These are phyloP conservation scores for Schizonepeta tenuifolia DNA, from an alignment of 257 asterid genomes.

Conservation along the genomic window DNA sequence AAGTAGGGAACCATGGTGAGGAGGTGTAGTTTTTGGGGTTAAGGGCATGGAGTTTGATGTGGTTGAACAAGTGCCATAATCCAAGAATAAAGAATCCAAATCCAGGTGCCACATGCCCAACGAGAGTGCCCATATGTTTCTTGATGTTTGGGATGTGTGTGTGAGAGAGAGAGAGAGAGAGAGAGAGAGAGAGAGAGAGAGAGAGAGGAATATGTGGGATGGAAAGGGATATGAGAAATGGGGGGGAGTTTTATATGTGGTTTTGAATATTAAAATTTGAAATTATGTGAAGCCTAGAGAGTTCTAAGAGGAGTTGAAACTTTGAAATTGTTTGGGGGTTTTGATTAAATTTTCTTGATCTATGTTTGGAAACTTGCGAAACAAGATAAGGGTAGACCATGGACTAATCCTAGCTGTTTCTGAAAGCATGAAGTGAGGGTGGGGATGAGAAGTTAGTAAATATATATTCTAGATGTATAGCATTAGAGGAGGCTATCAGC, in stretches of 20 bases:
- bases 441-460: constrained; percentile 11
- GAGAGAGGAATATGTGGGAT: constrained; percentile 4
- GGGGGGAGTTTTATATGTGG: constrained; percentile 36
- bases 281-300: constrained; percentile 34
- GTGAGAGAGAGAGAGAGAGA: not conserved
- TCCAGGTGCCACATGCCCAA: constrained; percentile 92
- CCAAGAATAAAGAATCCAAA: constrained; percentile 75
- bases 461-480: constrained; percentile 39
- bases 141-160: not conserved
- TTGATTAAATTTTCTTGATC: not conserved
- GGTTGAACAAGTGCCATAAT: constrained; percentile 81
- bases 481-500: constrained; percentile 4
- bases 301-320: constrained; percentile 30
- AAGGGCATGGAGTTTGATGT: constrained; percentile 60
- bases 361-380: constrained; percentile 40
- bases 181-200: not conserved
- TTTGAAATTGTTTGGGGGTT: constrained; percentile 35
- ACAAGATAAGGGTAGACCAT: constrained; percentile 46
- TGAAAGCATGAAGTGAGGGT: constrained; percentile 35
- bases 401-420: constrained; percentile 12
- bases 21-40: constrained; percentile 69
- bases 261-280: not conserved
- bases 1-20: constrained; percentile 75
- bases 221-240: constrained; percentile 14
- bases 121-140: constrained; percentile 64